These are phyloP conservation scores for Neolentinus lepideus DNA, from an alignment of 1,284 basidiomycete genomes.

Conservation along the genomic window DNA sequence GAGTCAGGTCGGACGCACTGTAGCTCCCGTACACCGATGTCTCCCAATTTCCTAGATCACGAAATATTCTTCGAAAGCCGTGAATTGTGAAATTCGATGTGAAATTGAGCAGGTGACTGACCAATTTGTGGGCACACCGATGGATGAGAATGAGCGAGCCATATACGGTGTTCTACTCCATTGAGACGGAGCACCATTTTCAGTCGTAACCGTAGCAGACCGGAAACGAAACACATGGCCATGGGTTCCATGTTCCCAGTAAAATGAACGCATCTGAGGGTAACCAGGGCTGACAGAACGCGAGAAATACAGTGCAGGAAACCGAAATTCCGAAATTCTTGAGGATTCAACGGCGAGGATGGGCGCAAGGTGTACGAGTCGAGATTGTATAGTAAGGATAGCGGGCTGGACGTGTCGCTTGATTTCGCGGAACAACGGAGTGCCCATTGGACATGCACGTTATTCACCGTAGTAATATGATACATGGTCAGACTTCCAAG, in stretches of 20 bases:
- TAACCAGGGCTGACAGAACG: background rate
- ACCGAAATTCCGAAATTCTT: background rate
- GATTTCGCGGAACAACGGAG: too few species aligned
- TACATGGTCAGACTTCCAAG: too few species aligned
- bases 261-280: background rate
- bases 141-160: background rate
- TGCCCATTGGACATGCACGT: too few species aligned
- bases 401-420: background rate
- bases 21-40: background rate
- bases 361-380: background rate
- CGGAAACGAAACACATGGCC: background rate
- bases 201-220: background rate
- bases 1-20: background rate
- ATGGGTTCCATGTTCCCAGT: background rate
- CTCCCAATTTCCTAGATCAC: background rate
- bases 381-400: background rate
- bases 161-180: background rate
- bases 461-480: too few species aligned
- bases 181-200: background rate
- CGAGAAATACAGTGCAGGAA: background rate
- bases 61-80: background rate
- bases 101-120: background rate
- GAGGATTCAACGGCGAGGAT: background rate
- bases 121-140: background rate
- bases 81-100: background rate